A percentile compares a stretch with the other conserved stretches of the same genome.
Conservation (phyloP, 1,284 basidiomycete genomes). For the Cryptococcus deneoformans region DNA sequence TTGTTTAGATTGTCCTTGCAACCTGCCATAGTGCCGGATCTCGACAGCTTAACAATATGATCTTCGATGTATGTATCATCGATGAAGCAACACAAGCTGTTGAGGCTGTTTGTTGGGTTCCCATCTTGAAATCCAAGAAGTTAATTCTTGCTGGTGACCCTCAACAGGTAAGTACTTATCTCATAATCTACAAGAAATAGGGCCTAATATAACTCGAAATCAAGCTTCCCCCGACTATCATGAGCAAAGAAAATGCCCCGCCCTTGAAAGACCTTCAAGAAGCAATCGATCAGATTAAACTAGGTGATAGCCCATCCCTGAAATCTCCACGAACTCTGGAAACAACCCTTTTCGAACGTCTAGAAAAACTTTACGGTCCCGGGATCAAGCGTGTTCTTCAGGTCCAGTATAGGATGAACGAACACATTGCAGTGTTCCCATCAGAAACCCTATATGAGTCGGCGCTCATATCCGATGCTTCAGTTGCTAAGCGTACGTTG, state of each 20-base stretch:
- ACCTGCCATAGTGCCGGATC: constrained; percentile 91
- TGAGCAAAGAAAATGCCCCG: constrained; percentile 54
- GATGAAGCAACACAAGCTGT: constrained; percentile 96
- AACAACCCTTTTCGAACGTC: constrained; percentile 84
- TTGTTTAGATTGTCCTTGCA: constrained; percentile 70
- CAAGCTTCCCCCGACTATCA: constrained; percentile 82
- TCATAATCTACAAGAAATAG: neutral
- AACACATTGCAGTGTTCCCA: constrained; percentile 81
- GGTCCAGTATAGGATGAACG: constrained; percentile 90
- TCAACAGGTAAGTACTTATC: constrained; percentile 57
- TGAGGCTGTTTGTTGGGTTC: constrained; percentile 97
- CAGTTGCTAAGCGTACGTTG: constrained; percentile 70
- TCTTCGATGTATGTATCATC: constrained; percentile 89
- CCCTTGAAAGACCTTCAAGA: constrained; percentile 4
- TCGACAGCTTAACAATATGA: constrained; percentile 66
- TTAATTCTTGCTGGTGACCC: constrained; percentile 87
- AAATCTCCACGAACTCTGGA: constrained; percentile 71
- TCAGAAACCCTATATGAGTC: constrained; percentile 75
- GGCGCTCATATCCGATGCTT: constrained; percentile 66
- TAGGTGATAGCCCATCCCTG: constrained; percentile 1
- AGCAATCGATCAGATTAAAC: neutral
- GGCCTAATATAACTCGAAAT: neutral
- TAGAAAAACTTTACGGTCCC: constrained; percentile 81
- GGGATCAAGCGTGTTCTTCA: constrained; percentile 82
- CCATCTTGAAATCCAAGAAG: constrained; percentile 80